These are phyloP conservation scores for Myxozyma monticola DNA, from an alignment of 805 yeast genomes.

Conservation along the genomic window DNA sequence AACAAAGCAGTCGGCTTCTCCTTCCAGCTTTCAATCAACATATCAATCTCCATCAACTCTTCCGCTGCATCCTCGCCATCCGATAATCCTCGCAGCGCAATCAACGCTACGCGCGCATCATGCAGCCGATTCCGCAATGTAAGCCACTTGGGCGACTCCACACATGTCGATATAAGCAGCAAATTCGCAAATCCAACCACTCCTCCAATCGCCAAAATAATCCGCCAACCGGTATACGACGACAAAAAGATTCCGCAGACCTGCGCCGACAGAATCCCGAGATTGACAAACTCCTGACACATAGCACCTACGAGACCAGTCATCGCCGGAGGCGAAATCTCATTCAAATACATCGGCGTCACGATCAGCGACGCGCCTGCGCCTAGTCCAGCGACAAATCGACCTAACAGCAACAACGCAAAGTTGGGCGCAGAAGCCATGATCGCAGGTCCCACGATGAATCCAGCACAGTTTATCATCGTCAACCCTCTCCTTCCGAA, in stretches of 20 bases:
- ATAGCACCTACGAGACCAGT: slow-evolving; percentile 84
- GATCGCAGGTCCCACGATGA: slow-evolving; percentile 61
- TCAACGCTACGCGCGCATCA: slow-evolving; percentile 46
- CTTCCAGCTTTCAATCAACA: slow-evolving; percentile 27
- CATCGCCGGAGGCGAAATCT: slow-evolving; percentile 65
- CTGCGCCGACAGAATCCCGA: slow-evolving; percentile 84
- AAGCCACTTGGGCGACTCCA: slow-evolving; percentile 88
- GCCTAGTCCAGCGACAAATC: slow-evolving; percentile 77
- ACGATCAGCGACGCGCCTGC: slow-evolving; percentile 88
- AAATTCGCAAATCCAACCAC: slow-evolving; percentile 54
- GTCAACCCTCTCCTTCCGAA: slow-evolving; percentile 63
- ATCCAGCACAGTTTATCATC: slow-evolving; percentile 52
- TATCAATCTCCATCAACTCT: slow-evolving; percentile 21
- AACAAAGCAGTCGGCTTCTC: slow-evolving; percentile 2
- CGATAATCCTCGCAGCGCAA: slow-evolving; percentile 41
- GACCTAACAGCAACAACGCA: slow-evolving; percentile 55
- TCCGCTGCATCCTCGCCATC: slow-evolving; percentile 19
- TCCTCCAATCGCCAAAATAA: slow-evolving; percentile 62
- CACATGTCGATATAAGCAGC: slow-evolving; percentile 44
- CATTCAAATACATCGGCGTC: slow-evolving; percentile 78
- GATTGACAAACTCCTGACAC: slow-evolving; percentile 82
- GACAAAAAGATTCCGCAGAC: slow-evolving; percentile 69
- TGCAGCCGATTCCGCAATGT: slow-evolving; percentile 47
- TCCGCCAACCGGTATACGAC: slow-evolving; percentile 69
- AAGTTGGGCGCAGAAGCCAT: slow-evolving; percentile 54